phyloP scores from a whole-genome alignment of 257 asterid species.

The Solanum dulcamara region DNA sequence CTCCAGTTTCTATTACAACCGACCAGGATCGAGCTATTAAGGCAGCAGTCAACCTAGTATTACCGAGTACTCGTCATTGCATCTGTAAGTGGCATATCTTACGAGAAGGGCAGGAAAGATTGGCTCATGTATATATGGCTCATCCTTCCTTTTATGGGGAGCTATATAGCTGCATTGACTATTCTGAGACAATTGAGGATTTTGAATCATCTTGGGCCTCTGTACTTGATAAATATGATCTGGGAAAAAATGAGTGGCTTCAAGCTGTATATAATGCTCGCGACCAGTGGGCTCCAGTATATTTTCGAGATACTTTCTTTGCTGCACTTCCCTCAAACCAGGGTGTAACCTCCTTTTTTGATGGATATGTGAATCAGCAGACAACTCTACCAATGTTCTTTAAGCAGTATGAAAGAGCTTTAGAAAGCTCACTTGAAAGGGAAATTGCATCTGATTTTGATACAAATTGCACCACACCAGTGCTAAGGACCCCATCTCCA shows the following conservation, averaged over 20 bases:
- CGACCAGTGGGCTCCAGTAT: constrained; percentile 82
- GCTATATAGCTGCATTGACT: constrained; percentile 64
- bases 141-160: constrained; percentile 62
- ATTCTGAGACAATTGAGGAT: constrained; percentile 60
- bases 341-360: constrained; percentile 56
- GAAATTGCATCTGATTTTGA: constrained; percentile 63
- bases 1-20: constrained; percentile 63
- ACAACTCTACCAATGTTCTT: constrained; percentile 60
- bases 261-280: constrained; percentile 76
- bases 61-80: constrained; percentile 72
- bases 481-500: constrained; percentile 69
- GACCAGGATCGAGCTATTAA: constrained; percentile 84
- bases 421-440: constrained; percentile 51
- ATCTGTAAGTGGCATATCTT: constrained; percentile 77
- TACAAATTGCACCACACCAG: constrained; percentile 40
- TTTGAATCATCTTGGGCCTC: constrained; percentile 67
- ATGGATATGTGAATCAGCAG: constrained; percentile 73
- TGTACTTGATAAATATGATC: constrained; percentile 48
- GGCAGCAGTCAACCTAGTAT: constrained; percentile 52
- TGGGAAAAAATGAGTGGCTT: constrained; percentile 63
- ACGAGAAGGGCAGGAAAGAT: constrained; percentile 84
- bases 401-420: constrained; percentile 70
- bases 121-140: constrained; percentile 53
- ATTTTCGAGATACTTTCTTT: constrained; percentile 64
- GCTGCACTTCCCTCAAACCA: constrained; percentile 58